Conservation (phyloP, 768 basidiomycete species). For the Piloderma croceum region DNA sequence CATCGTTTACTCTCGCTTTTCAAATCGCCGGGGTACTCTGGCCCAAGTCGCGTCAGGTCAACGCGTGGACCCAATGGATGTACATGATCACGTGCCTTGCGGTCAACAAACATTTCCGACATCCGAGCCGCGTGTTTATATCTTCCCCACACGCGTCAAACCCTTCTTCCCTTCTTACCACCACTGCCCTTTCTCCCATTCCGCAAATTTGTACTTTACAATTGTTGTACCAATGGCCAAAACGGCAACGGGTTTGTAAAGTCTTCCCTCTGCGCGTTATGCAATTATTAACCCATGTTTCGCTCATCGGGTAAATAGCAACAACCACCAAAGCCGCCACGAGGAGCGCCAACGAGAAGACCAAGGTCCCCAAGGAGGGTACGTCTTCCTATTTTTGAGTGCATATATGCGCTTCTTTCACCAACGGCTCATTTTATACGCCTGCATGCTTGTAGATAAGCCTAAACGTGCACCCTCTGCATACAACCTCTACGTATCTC, state of each 20-base stretch:
- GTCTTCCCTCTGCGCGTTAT: neutral
- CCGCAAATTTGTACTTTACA: too few species aligned
- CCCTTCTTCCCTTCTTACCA: conserved; percentile 12
- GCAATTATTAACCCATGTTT: conserved; percentile 5
- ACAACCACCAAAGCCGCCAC: conserved; percentile 55
- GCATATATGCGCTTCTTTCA: neutral
- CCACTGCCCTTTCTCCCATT: conserved; percentile 12
- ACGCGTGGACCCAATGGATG: too few species aligned
- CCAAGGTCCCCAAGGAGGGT: conserved; percentile 32
- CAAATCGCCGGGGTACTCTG: too few species aligned
- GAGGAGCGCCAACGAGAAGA: conserved; percentile 44
- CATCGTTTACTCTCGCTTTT: too few species aligned
- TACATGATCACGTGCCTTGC: too few species aligned
- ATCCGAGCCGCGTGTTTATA: too few species aligned
- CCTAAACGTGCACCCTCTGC: conserved; percentile 53
- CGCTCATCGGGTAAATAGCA: too few species aligned
- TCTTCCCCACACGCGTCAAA: conserved; percentile 8
- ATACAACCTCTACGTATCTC: conserved; percentile 54
- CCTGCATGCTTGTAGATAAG: conserved; percentile 41
- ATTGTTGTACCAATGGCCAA: conserved; percentile 40
- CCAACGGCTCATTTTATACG: conserved; percentile 12
- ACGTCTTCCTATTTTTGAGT: conserved; percentile 8
- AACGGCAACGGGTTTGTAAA: conserved; percentile 39
- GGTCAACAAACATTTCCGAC: too few species aligned
- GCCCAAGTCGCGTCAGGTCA: too few species aligned